Conservation (phyloP, 768 basidiomycete species). For the Boletus subparvulus region DNA sequence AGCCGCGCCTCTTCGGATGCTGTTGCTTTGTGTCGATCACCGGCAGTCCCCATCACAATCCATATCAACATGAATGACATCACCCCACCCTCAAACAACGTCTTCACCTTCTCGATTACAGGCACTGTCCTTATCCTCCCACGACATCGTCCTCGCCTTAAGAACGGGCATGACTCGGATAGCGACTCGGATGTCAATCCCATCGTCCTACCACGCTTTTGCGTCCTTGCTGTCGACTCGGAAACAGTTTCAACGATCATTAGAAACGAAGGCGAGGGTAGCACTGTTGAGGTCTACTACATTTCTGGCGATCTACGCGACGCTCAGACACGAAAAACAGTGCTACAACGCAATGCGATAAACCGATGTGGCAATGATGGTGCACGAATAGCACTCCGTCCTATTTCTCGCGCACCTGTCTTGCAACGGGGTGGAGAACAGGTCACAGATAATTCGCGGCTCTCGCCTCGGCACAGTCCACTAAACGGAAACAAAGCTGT, state of each 20-base stretch:
- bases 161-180: conserved; percentile 24
- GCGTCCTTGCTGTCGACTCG: conserved; percentile 62
- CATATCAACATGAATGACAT: conserved; percentile 83
- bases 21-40: conserved; percentile 36
- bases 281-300: conserved; percentile 61
- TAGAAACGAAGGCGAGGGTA: conserved; percentile 54
- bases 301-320: conserved; percentile 56
- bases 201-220: conserved; percentile 67
- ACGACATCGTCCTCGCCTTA: conserved; percentile 31
- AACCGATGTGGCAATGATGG: conserved; percentile 64
- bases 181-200: conserved; percentile 43
- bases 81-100: conserved; percentile 59
- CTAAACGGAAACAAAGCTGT: conserved; percentile 15
- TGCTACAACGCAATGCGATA: conserved; percentile 57
- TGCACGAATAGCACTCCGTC: conserved; percentile 55
- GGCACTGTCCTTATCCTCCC: conserved; percentile 65
- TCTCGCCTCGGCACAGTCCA: conserved; percentile 23
- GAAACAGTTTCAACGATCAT: conserved; percentile 60
- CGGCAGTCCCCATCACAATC: conserved; percentile 64
- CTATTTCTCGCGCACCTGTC: conserved; percentile 28
- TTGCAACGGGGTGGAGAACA: conserved; percentile 22
- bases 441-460: conserved; percentile 18
- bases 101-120: conserved; percentile 63
- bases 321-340: conserved; percentile 61
- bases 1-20: conserved; percentile 41